phyloP scores from a whole-genome alignment of 2,329 filamentous ascomycete genomes.

The Ophiocordyceps camponoti-leonardi region DNA sequence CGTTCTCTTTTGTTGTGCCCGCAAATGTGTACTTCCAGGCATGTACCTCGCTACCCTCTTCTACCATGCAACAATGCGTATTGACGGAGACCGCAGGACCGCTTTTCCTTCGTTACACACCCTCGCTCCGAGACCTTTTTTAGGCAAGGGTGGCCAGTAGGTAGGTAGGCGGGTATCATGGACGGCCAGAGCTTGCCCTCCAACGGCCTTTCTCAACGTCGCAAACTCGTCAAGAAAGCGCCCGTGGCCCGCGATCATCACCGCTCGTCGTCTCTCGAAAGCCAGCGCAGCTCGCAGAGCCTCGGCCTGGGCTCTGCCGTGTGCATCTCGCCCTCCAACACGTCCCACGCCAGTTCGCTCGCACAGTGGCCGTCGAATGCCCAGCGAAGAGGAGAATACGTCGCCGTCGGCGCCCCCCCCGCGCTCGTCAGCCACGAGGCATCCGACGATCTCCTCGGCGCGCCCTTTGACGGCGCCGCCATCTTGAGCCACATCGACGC shows the following conservation, averaged over 20 bases:
- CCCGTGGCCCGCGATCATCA: conserved; percentile 24
- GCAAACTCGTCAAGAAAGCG: conserved; percentile 46
- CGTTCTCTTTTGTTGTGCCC: neutral
- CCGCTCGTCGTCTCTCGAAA: conserved; percentile 32
- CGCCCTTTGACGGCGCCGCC: conserved; percentile 46
- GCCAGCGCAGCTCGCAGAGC: conserved; percentile 47
- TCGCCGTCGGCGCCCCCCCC: conserved; percentile 3
- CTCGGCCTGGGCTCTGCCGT: conserved; percentile 38
- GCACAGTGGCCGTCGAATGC: conserved; percentile 24
- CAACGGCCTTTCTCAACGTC: conserved; percentile 34
- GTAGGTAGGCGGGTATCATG: conserved; percentile 27
- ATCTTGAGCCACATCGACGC: conserved; percentile 44
- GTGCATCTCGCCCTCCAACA: conserved; percentile 28
- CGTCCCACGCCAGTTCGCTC: conserved; percentile 31
- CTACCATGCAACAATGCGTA: neutral
- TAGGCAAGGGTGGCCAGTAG: conserved; percentile 8
- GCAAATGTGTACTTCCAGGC: neutral
- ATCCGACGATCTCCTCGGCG: conserved; percentile 44
- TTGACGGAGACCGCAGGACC: conserved; percentile 3
- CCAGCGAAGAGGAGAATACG: conserved; percentile 24
- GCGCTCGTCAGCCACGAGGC: conserved; percentile 9
- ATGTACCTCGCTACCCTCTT: neutral
- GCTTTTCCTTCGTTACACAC: conserved; percentile 5
- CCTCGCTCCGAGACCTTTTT: conserved; percentile 8
- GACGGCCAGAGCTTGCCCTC: conserved; percentile 25